phyloP scores from a whole-genome alignment of 352 stramenopile species.

The Peronospora belbahrii region DNA sequence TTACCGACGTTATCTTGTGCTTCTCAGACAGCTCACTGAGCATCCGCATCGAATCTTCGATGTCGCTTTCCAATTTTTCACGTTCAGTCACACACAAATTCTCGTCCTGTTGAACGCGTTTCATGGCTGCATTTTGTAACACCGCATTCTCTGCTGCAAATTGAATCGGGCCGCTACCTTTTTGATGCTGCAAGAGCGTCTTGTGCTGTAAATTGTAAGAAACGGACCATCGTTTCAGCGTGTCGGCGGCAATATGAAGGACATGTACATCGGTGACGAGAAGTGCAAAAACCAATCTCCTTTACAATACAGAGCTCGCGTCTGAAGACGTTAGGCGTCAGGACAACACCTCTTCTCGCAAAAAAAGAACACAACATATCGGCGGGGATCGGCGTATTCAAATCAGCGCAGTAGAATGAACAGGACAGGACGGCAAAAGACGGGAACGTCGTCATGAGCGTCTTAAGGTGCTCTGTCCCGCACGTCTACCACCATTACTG shows the following conservation, averaged over 20 bases:
- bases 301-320: too few relatives aligned
- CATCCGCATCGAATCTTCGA: conserved; percentile 40
- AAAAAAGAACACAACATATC: too few relatives aligned
- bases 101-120: conserved; percentile 16
- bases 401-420: conserved; percentile 4
- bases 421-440: conserved; percentile 9
- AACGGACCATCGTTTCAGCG: too few relatives aligned
- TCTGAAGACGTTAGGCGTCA: too few relatives aligned
- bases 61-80: conserved; percentile 42
- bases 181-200: too few relatives aligned
- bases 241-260: too few relatives aligned
- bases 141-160: conserved; percentile 32
- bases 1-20: conserved; percentile 15
- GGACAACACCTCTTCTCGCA: too few relatives aligned
- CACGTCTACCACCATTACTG: conserved; percentile 63
- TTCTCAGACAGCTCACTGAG: conserved; percentile 40
- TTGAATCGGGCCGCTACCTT: too few relatives aligned
- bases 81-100: conserved; percentile 26
- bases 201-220: too few relatives aligned
- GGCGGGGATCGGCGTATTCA: too few relatives aligned
- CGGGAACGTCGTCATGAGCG: neutral
- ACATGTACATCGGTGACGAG: too few relatives aligned
- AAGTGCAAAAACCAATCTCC: too few relatives aligned
- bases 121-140: conserved; percentile 26
- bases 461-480: conserved; percentile 24